Conservation (phyloP, 306 rosid genomes). For the Gillenia trifoliata region DNA sequence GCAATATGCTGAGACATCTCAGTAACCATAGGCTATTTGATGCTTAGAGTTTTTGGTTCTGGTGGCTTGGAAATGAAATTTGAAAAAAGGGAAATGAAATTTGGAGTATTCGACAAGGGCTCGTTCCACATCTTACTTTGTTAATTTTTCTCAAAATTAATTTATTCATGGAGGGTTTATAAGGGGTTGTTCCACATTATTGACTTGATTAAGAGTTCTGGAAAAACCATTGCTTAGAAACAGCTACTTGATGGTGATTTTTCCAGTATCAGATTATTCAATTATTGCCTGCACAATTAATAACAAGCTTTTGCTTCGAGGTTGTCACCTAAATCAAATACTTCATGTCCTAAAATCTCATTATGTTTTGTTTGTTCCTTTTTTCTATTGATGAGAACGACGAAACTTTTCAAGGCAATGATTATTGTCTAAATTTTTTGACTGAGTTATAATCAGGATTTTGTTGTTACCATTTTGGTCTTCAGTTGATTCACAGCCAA, state of each 20-base stretch:
- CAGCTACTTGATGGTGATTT: not conserved
- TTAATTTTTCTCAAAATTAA: not conserved
- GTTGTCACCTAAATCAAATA: not conserved
- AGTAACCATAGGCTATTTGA: not conserved
- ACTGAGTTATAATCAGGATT: not conserved
- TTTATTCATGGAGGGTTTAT: not conserved
- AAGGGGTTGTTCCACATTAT: not conserved
- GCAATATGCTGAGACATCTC: not conserved
- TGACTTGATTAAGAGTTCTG: not conserved
- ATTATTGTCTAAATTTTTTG: not conserved
- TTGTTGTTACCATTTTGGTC: slow-evolving; percentile 18
- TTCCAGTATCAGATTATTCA: not conserved
- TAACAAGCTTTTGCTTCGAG: not conserved
- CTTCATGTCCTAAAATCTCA: not conserved
- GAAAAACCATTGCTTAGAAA: not conserved
- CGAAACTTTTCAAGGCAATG: not conserved
- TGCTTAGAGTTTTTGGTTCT: not conserved
- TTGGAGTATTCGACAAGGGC: not conserved
- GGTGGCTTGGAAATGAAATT: not conserved
- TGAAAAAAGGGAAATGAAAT: not conserved
- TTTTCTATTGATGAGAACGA: not conserved
- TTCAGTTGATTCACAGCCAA: slow-evolving; percentile 89
- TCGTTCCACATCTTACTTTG: not conserved
- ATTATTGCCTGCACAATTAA: not conserved
- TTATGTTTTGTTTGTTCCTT: not conserved